Conservation (phyloP, 139 green algal species). For the Chlamydomonas eustigma region DNA sequence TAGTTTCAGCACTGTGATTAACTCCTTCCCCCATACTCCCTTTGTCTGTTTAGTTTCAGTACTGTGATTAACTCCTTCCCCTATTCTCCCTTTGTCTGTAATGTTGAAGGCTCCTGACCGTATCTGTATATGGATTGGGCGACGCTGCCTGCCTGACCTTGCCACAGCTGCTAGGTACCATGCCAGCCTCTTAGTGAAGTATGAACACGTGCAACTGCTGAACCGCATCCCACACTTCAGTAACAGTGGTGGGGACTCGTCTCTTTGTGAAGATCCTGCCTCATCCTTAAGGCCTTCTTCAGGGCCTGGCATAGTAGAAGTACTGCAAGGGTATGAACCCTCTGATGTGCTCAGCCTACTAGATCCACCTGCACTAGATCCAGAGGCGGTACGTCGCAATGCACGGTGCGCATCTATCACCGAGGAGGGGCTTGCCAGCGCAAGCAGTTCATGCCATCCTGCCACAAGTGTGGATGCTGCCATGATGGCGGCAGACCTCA, state of each 20-base stretch:
- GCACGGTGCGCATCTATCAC: slow-evolving; percentile 35
- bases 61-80: too few relatives aligned
- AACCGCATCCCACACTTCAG: background rate
- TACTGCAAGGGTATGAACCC: slow-evolving; percentile 24
- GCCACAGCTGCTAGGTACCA: slow-evolving; percentile 1
- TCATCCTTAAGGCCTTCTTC: slow-evolving; percentile 5
- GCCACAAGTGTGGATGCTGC: background rate
- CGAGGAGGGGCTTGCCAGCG: slow-evolving; percentile 17
- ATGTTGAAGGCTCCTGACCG: slow-evolving; percentile 14
- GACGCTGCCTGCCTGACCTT: background rate
- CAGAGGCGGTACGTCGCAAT: slow-evolving; percentile 32
- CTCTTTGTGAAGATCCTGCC: too few relatives aligned
- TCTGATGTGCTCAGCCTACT: slow-evolving; percentile 17
- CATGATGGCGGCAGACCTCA: background rate
- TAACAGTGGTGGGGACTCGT: too few relatives aligned
- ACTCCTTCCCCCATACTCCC: too few relatives aligned
- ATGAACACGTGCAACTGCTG: background rate
- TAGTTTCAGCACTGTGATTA: too few relatives aligned
- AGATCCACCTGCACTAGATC: slow-evolving; percentile 32
- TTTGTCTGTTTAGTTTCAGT: too few relatives aligned
- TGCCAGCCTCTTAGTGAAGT: slow-evolving; percentile 11
- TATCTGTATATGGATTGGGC: slow-evolving; percentile 20
- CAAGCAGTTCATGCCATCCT: background rate
- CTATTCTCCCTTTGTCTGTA: too few relatives aligned
- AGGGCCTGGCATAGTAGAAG: too few relatives aligned